Evolutionary conservation across 2,329 filamentous ascomycete species (phyloP).

Genomic region (Ophiocordyceps camponoti-saundersi): DNA sequence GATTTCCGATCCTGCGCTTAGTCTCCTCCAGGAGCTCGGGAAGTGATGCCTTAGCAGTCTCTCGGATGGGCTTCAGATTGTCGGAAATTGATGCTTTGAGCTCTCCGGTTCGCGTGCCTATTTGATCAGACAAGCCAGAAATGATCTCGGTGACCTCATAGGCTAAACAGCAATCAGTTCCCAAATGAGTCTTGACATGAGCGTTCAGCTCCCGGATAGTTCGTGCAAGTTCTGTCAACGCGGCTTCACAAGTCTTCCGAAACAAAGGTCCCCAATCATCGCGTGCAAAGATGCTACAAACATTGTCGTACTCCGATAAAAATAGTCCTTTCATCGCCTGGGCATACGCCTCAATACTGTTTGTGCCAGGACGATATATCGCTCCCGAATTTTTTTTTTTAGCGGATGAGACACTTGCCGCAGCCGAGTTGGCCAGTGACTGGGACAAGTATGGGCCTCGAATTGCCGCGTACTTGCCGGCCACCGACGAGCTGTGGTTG

Average conservation of each 20-base stretch:
- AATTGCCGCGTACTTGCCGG: conserved; percentile 71
- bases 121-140: conserved; percentile 56
- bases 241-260: conserved; percentile 58
- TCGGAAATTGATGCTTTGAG: conserved; percentile 71
- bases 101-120: conserved; percentile 73
- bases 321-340: conserved; percentile 78
- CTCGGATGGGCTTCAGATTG: conserved; percentile 73
- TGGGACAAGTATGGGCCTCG: conserved; percentile 72
- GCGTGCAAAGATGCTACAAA: conserved; percentile 69
- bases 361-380: conserved; percentile 75
- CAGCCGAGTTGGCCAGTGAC: conserved; percentile 71
- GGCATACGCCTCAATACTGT: conserved; percentile 80
- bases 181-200: conserved; percentile 72
- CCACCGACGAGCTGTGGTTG: conserved; percentile 49
- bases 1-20: conserved; percentile 45
- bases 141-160: conserved; percentile 93
- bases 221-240: conserved; percentile 67
- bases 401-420: conserved; percentile 68
- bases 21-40: conserved; percentile 73
- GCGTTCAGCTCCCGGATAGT: conserved; percentile 79
- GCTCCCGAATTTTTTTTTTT: conserved; percentile 70
- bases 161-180: conserved; percentile 84
- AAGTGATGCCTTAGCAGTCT: conserved; percentile 79
- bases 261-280: conserved; percentile 74
- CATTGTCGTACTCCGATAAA: conserved; percentile 76